Base-by-base conservation (phyloP, 2,329 filamentous ascomycete species). In the Colletotrichum neosansevieriae region DNA sequence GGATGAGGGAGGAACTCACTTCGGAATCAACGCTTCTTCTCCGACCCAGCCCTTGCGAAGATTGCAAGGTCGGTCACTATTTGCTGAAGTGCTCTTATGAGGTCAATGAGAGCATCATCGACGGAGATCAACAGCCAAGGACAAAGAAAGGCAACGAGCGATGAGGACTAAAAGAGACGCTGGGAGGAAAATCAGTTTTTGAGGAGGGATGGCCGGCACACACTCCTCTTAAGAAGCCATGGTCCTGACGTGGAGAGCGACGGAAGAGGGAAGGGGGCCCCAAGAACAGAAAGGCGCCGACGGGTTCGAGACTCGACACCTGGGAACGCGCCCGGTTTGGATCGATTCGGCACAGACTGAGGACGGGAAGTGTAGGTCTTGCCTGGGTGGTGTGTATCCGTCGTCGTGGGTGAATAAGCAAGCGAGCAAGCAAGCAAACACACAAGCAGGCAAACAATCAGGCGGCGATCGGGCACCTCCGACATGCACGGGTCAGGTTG, bases 51-150 rank as follows among this genome's bases (percentile, higher is more conserved):
- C 19, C 15, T 40, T 13, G 38, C 12, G 21, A 63, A 21, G 15
- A 38, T 36, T n/a, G 21, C 13, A 32, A 58, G 15, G 11, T 32
- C 36, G 40, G 50, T 50, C 50, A 21, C 40, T 38, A 49, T 29
- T 15, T 15, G 17, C 15, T 56, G 19, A 49, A 40, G 49, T 36
- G 13, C 3, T 42, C 40, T 60, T 50, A 50, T 66, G 61, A 66
- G 56, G 44, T 69, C 61, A 69, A 66, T 54, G 21, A 60, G 36
- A 60, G 49, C 63, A 69, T 69, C 54, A 66, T 60, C 38, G 24
- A 42, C 29, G 40, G 19, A 38, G 66, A 69, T 69, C 66, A 66
- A 49, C 56, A 21, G 29, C 12, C 44, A 6, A 44, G 17, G 49
- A 69, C 66, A 69, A 69, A 69, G 66, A 60, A 56, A 15, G 38